Evolutionary conservation across 2,329 filamentous ascomycete genomes (phyloP), one percentile per base, ranked within the genome.

Genomic region (Orbilia oligospora): DNA sequence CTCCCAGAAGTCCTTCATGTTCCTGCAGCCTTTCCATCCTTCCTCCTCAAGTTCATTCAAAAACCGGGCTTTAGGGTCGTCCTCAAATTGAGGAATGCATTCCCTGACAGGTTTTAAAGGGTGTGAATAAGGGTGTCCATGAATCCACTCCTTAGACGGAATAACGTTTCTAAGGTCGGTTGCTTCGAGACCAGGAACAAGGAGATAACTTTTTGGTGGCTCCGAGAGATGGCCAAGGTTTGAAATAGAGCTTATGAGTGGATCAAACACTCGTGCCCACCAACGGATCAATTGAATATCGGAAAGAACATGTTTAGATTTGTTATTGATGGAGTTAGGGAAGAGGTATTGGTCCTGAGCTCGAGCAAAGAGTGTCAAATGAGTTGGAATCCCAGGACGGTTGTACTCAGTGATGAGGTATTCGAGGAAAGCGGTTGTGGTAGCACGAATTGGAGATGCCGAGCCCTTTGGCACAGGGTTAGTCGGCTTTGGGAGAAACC

Each of bases 311-410:
- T 99, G 96, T 83, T 99, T 99, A 1, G 89, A 89, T 18, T 85
- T 84, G 83, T 97, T 95, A 77, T 97, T 91, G 46, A 94, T 90
- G 82, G 95, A 98, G 0, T 93, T 93, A 0, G 96, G 94, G 83
- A 98, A 99, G 14, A 99, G 88, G 82, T 99, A 99, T 83, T 98
- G 96, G 65, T 91, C 90, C 83, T 98, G 96, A 0, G 96, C 91
- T 76, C 96, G 89, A 0, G 96, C 97, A 83, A 99, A 99, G 2
- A 99, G 88, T 69, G 93, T 97, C 30, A 99, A 1, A 73, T 82
- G 70, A 97, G 89, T 44, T 93, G 88, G 81, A 90, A 91, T 58
- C 90, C 88, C 63, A n/a, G 55, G 88, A 88, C 33, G 87, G 87
- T 49, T 92, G 88, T 80, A 89, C 88, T 61, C 91, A 88, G 89